Evolutionary conservation across 2,329 filamentous ascomycete species (phyloP).

Genomic region (Zopfia rhizophila): DNA sequence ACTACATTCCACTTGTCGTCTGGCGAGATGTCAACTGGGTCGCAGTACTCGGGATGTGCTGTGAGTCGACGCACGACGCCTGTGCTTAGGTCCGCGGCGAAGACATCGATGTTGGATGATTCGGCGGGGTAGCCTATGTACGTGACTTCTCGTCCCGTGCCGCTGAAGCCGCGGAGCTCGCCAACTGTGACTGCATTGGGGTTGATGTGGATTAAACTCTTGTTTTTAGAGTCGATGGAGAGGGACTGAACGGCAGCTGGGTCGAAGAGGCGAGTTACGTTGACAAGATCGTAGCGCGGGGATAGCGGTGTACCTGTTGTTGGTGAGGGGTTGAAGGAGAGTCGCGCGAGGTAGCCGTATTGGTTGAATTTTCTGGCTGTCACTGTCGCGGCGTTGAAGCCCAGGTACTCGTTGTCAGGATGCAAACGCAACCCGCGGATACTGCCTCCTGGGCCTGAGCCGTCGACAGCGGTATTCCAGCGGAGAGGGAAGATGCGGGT

Average conservation of each 20-base stretch:
- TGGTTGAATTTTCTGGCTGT: slow-evolving; percentile 35
- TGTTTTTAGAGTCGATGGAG: slow-evolving; percentile 35
- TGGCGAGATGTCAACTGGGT: slow-evolving; percentile 56
- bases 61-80: slow-evolving; percentile 57
- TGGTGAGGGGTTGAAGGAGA: slow-evolving; percentile 55
- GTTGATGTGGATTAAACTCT: slow-evolving; percentile 42
- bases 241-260: slow-evolving; percentile 31
- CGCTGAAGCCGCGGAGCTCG: slow-evolving; percentile 59
- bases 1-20: slow-evolving; percentile 58
- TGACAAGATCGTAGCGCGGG: slow-evolving; percentile 53
- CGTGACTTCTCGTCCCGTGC: slow-evolving; percentile 53
- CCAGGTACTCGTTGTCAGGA: slow-evolving; percentile 57
- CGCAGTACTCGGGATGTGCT: slow-evolving; percentile 57
- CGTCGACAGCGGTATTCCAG: slow-evolving; percentile 48
- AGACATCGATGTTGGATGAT: slow-evolving; percentile 59
- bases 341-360: slow-evolving; percentile 48
- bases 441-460: slow-evolving; percentile 41
- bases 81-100: slow-evolving; percentile 53
- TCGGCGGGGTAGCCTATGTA: slow-evolving; percentile 56
- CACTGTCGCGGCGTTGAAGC: slow-evolving; percentile 53
- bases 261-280: slow-evolving; percentile 51
- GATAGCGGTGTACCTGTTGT: slow-evolving; percentile 15
- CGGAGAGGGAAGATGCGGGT: slow-evolving; percentile 56
- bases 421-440: slow-evolving; percentile 59
- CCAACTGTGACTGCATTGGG: slow-evolving; percentile 50